A percentile compares a stretch with the other conserved stretches of the same genome.
Evolutionary conservation across 1,284 basidiomycete genomes (phyloP).

Genomic region (Tilletiaria anomala): DNA sequence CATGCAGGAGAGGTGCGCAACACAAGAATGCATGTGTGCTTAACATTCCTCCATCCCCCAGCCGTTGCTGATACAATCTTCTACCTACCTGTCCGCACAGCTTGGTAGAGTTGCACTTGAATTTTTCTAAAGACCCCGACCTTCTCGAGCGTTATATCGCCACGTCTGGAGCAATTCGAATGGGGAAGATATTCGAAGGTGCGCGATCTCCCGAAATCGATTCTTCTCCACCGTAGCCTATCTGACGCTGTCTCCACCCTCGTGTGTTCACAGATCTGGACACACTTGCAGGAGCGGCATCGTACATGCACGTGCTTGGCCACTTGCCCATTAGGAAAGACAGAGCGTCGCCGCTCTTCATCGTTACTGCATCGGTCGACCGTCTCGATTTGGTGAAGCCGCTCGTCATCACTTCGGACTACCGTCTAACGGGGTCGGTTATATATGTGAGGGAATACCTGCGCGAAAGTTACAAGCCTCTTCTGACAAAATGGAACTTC

Average conservation of each 20-base stretch:
- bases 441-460: no score
- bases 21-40: no score
- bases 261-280: no score
- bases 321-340: slow-evolving; percentile 24
- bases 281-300: slow-evolving; percentile 32
- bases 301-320: slow-evolving; percentile 39
- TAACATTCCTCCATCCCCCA: no score
- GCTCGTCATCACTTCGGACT: slow-evolving; percentile 16
- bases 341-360: slow-evolving; percentile 31
- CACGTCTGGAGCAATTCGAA: slow-evolving; percentile 30
- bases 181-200: slow-evolving; percentile 41
- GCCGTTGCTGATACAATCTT: no score
- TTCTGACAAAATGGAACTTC: slow-evolving; percentile 9
- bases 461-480: no score
- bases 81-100: no score
- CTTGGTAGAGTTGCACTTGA: not conserved
- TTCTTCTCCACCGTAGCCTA: no score
- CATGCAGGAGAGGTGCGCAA: no score
- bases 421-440: slow-evolving; percentile 20
- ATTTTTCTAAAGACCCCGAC: not conserved
- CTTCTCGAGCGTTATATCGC: slow-evolving; percentile 40
- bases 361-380: slow-evolving; percentile 41
- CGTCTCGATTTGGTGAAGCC: slow-evolving; percentile 29
- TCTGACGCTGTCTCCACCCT: no score
- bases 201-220: no score